These are phyloP conservation scores for Monosporascus ibericus DNA, from an alignment of 2,329 filamentous ascomycete genomes.

Conservation along the genomic window DNA sequence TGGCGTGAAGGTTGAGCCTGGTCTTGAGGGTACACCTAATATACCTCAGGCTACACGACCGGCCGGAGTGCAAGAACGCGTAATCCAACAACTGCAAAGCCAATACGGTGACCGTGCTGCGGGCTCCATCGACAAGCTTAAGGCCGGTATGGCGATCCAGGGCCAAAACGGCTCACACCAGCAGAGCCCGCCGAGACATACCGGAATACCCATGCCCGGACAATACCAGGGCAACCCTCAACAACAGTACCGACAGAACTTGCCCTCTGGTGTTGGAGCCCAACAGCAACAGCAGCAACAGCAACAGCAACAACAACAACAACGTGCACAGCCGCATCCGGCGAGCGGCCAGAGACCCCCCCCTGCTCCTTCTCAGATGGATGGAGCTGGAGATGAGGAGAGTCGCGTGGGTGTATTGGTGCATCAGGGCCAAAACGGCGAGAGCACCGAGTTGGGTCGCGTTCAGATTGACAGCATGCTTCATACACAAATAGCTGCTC, in stretches of 20 bases:
- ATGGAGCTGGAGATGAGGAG: conserved; percentile 62
- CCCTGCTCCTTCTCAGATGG: conserved; percentile 55
- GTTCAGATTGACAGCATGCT: conserved; percentile 64
- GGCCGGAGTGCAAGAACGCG: conserved; percentile 45
- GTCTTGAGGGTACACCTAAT: conserved; percentile 32
- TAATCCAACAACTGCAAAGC: conserved; percentile 49
- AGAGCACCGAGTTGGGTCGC: conserved; percentile 49
- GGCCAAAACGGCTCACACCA: conserved; percentile 18
- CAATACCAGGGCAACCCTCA: conserved; percentile 23
- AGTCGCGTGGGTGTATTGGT: conserved; percentile 55
- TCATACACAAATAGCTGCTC: conserved; percentile 59
- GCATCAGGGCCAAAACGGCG: conserved; percentile 47
- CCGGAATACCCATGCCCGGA: conserved; percentile 11
- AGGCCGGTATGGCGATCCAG: conserved; percentile 32
- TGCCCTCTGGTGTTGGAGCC: conserved; percentile 8
- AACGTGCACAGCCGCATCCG: conserved; percentile 24
- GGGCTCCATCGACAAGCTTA: conserved; percentile 60
- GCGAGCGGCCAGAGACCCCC: conserved; percentile 36
- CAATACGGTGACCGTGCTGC: conserved; percentile 60
- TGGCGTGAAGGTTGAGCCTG: conserved; percentile 42
- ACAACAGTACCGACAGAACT: conserved; percentile 22
- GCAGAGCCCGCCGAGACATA: conserved; percentile 19
- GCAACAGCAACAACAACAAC: conserved; percentile 14
- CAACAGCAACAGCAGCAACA: conserved; percentile 21
- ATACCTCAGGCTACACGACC: conserved; percentile 29